Evolutionary conservation across 495 filamentous ascomycete genomes (phyloP), one percentile per base, ranked within the genome.

Genomic region (Schizothecium vesticola): DNA sequence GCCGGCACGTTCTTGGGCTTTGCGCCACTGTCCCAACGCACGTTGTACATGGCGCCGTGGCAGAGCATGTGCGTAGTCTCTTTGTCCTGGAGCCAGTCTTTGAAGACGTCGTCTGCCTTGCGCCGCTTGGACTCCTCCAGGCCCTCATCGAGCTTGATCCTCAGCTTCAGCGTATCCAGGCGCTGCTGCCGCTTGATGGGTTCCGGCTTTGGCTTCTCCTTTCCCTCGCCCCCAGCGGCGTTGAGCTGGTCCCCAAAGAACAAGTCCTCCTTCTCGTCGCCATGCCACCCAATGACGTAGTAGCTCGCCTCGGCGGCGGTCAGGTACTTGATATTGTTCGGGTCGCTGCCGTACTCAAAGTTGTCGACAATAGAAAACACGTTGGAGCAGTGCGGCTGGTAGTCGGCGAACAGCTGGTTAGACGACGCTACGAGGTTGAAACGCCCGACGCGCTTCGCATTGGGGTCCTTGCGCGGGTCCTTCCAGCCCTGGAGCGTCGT

Each of bases 381-480:
- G 71, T 84, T 86, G 28, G 67, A 64, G 61, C 81, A 80, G 56
- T 87, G 85, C 0, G 72, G 71, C 58, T 78, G 74, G 62, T 80
- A 88, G 71, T 88, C 86, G 1, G 80, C 66, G 67, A 87, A 87
- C 2, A 88, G 74, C 9, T 69, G 79, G 64, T 88, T 87, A 3
- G 75, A 74, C 21, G 70, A 72, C 59, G 69, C 75, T 16, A 84
- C 51, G 3, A 84, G 26, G 3, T 66, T 80, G 51, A 87, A 63
- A n/a, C 70, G 63, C 1, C 65, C 79, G 36, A 87, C 60, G 22
- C 70, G 63, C 21, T 76, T 68, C 2, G 69, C 68, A 24, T 56
- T 31, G 10, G 57, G 62, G 22, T 61, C 59, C 5, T 23, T 66
- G 6, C 19, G 56, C 16, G 74, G 68, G 9, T 71, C 69, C 13